Base-by-base conservation (phyloP, 306 rosid species). In the Mucuna pruriens region DNA sequence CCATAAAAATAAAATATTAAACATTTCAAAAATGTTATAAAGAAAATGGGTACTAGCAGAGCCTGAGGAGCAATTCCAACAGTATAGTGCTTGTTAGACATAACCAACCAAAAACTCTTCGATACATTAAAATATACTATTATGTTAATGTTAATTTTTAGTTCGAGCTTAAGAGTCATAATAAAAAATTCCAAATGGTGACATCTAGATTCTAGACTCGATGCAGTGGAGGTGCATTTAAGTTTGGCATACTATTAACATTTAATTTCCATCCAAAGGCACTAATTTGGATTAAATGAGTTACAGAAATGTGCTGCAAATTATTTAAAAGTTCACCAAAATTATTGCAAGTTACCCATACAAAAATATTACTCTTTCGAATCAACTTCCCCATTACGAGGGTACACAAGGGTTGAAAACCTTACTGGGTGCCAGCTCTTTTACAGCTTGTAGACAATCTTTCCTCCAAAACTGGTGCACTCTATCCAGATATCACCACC, bases 401-500 rank as follows among this genome's bases (percentile, higher is more conserved):
- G 66, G 6, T 33, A 52, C 67, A 69, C 42, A n/a, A 16, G 44
- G 65, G 76, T 61, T 42, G 26, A 22, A 19, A 77, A 80, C 58
- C 60, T 31, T 19, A 36, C 62, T 42, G 64, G 70, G 19, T 10
- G 78, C 79, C 79, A 74, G 60, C 58, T 46, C 83, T 40, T 51
- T 9, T 66, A 31, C 80, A 71, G 68, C 60, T 36, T 69, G 74
- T 70, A 57, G 49, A 74, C 39, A 34, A 61, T 66, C 75, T 82
- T 81, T 45, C 76, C 77, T 36, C 77, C 81, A 34, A 46, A 80
- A 71, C 75, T 38, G 77, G 78, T 66, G 79, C 26, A 62, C 17
- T 48, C 46, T n/a, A 36, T 55, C 58, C 31, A 9, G 75, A 81
- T 60, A 49, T 45, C 72, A 34, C 40, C 71, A 26, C 70, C 44